Evolutionary conservation across 352 stramenopile species (phyloP).

Genomic region (Phytophthora crassamura): DNA sequence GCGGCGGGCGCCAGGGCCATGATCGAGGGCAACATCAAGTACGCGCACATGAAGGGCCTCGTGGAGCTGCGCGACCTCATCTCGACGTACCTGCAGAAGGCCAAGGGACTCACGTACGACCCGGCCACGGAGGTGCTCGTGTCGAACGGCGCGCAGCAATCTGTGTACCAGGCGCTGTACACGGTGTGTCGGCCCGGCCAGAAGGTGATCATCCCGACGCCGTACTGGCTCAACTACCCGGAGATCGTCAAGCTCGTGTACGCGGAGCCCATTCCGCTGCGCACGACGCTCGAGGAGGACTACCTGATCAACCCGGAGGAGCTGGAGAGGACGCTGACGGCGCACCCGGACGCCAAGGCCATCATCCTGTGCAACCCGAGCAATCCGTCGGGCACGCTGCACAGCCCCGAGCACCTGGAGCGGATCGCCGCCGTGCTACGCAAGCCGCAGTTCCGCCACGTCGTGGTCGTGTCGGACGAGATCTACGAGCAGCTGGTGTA

Average conservation of each 20-base stretch:
- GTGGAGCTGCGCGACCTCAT: conserved; percentile 91
- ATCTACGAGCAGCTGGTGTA: too few relatives aligned
- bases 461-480: conserved; percentile 93
- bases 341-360: too few relatives aligned
- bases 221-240: conserved; percentile 97
- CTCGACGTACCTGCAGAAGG: conserved; percentile 83
- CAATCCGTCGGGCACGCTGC: conserved; percentile 92
- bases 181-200: conserved; percentile 90
- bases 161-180: conserved; percentile 93
- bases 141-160: conserved; percentile 96
- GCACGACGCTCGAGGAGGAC: too few relatives aligned
- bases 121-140: conserved; percentile 93
- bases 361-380: conserved; percentile 96
- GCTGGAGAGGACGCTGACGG: too few relatives aligned
- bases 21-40: conserved; percentile 88
- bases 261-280: conserved; percentile 90
- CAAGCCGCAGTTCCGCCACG: conserved; percentile 67
- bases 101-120: conserved; percentile 93
- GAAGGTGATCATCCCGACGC: conserved; percentile 95
- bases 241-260: conserved; percentile 94
- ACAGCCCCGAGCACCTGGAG: conserved; percentile 63
- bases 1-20: conserved; percentile 82
- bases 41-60: conserved; percentile 95
- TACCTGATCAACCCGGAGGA: too few relatives aligned
- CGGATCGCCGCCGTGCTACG: conserved; percentile 58